Percentiles rank a stretch among this genome's conserved stretches.
phyloP scores from a whole-genome alignment of 495 filamentous ascomycete species.

The Echria macrotheca region DNA sequence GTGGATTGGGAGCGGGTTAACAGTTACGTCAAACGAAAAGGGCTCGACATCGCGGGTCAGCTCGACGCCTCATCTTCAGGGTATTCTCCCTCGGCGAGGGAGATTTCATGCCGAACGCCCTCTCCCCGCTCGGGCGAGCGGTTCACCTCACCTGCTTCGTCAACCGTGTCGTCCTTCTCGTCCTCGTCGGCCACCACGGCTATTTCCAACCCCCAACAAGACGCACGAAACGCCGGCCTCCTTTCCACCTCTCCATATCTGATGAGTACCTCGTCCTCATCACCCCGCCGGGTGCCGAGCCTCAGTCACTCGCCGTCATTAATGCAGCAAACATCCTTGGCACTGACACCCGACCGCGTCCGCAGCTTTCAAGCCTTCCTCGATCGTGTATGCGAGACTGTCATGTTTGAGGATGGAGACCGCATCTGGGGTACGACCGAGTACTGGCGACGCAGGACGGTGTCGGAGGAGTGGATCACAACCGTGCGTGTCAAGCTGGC shows the following conservation, averaged over 20 bases:
- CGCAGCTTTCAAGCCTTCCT: constrained; percentile 12
- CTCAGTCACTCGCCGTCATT: neutral
- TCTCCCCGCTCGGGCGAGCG: constrained; percentile 10
- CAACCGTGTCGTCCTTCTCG: neutral
- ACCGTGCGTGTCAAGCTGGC: constrained; percentile 20
- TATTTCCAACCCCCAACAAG: neutral
- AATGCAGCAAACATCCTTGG: neutral
- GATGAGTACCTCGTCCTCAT: neutral
- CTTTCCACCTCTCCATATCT: neutral
- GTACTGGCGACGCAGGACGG: constrained; percentile 17
- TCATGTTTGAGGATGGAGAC: constrained; percentile 22
- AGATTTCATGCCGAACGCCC: constrained; percentile 18
- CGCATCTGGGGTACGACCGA: constrained; percentile 21
- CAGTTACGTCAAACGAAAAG: constrained; percentile 27
- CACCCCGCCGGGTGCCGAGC: neutral
- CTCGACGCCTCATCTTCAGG: constrained; percentile 1
- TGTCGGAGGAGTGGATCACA: constrained; percentile 18
- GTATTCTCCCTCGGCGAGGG: constrained; percentile 7
- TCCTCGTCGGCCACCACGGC: neutral
- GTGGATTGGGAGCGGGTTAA: constrained; percentile 25
- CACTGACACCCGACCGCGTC: neutral
- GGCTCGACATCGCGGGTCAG: constrained; percentile 16
- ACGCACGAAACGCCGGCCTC: neutral
- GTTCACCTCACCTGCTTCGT: constrained; percentile 3
- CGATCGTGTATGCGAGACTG: constrained; percentile 9